These are phyloP conservation scores for Pugionium dolabratum DNA, from an alignment of 345 rosid species.

Conservation along the genomic window DNA sequence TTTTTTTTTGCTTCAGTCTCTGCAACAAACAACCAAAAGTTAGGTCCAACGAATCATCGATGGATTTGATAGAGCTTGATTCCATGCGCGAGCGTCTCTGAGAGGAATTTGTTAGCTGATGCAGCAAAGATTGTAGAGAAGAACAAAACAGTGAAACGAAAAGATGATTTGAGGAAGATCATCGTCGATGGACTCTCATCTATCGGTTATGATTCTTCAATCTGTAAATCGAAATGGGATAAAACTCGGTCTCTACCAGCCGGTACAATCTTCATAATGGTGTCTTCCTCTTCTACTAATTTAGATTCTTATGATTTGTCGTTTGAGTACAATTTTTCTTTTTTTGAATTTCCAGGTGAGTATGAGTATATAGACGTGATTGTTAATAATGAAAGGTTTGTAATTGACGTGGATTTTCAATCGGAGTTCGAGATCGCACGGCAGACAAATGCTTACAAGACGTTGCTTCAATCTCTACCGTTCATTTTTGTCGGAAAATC, in stretches of 20 bases:
- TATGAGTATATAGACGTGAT: constrained; percentile 86
- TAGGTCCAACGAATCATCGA: constrained; percentile 11
- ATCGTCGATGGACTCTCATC: constrained; percentile 54
- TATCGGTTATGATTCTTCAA: constrained; percentile 66
- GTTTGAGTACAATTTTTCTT: background rate
- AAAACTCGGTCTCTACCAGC: constrained; percentile 66
- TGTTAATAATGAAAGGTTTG: constrained; percentile 56
- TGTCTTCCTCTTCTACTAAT: background rate
- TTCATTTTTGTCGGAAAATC: constrained; percentile 77
- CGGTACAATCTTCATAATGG: constrained; percentile 46
- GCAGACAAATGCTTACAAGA: constrained; percentile 65
- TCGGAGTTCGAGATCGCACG: constrained; percentile 94
- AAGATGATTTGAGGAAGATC: constrained; percentile 65
- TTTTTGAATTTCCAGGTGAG: constrained; percentile 54
- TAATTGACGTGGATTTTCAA: constrained; percentile 80
- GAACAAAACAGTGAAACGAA: constrained; percentile 61
- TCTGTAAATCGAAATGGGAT: constrained; percentile 94
- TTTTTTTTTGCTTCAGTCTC: background rate
- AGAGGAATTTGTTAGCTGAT: constrained; percentile 72
- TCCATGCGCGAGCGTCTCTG: constrained; percentile 57
- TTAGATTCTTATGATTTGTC: background rate
- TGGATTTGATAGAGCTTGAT: constrained; percentile 59
- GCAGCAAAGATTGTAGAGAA: constrained; percentile 67
- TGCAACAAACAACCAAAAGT: background rate
- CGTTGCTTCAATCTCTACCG: constrained; percentile 72